Base-by-base conservation (phyloP, 192 early-diverging fungal species). In the Dispira simplex region DNA sequence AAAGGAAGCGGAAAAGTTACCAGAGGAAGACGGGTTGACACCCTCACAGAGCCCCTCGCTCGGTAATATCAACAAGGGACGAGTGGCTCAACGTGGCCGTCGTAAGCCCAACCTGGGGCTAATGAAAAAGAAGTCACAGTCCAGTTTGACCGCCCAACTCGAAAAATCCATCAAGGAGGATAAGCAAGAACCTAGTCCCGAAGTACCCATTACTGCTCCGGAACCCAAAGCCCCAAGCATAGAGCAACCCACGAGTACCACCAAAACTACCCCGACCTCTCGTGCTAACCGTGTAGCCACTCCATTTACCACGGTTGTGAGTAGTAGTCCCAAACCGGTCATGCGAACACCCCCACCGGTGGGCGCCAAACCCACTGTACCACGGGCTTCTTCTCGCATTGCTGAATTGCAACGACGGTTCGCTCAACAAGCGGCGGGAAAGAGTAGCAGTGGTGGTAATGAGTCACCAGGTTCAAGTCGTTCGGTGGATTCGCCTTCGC, bases 341-440 rank as follows among this genome's bases (percentile, higher is more conserved):
- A 43, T 39, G 6, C 59, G 46, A 39, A 44, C 59, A 10, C 59
- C 59, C n/a, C 59, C 59, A 45, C 59, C 59, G 3, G 26, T 62
- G 43, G 59, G 59, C 4, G 59, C 59, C 44, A 62, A 62, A 20
- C 59, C 59, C 1, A 21, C 32, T 25, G 20, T 62, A 2, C 59
- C 59, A 18, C 59, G 59, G 39, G 43, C 59, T 16, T 62, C 59
- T 0, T 62, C 59, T 14, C 59, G 59, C 8, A 62, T 62, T 45
- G 59, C 59, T 1, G 59, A 62, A 8, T 45, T 62, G 43, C 59
- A 62, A 45, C 59, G 59, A 3, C 59, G 59, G 13, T 62, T 62
- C n/a, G 25, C 59, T 45, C 59, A 62, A 62, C 28, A 25, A 39
- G 59, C 39, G 16, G 59, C 59, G 5, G 32, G 28, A 6, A n/a